Conservation (phyloP, 352 stramenopile species). For the Globisporangium cylindrosporum region DNA sequence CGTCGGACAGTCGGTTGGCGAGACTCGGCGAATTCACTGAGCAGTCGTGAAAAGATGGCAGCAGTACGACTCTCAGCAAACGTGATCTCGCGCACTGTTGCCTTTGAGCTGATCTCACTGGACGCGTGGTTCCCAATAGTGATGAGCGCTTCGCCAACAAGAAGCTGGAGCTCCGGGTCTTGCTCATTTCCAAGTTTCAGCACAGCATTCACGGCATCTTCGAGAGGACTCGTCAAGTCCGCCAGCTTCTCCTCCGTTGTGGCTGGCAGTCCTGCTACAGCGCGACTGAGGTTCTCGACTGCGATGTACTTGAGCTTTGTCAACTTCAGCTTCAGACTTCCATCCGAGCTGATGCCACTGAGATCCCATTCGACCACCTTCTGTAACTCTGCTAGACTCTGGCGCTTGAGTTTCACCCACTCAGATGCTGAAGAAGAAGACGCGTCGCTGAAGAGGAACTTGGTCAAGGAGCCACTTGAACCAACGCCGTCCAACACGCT, state of each 20-base stretch:
- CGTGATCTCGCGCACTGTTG: neutral
- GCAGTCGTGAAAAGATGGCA: constrained; percentile 37
- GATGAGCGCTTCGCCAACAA: constrained; percentile 48
- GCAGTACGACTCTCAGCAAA: constrained; percentile 31
- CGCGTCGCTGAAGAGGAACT: constrained; percentile 25
- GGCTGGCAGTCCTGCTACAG: constrained; percentile 27
- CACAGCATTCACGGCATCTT: constrained; percentile 26
- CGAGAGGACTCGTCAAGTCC: constrained; percentile 12
- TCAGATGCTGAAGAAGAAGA: constrained; percentile 9
- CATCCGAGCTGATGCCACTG: constrained; percentile 34
- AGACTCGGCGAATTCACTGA: constrained; percentile 36
- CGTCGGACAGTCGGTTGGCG: constrained; percentile 43
- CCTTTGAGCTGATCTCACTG: constrained; percentile 6
- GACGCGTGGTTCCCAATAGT: constrained; percentile 43
- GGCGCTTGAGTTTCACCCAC: constrained; percentile 35
- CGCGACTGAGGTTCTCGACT: constrained; percentile 38
- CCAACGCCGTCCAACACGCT: constrained; percentile 44
- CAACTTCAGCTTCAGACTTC: constrained; percentile 41
- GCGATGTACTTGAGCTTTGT: constrained; percentile 33
- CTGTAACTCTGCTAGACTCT: constrained; percentile 26
- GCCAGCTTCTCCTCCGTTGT: neutral
- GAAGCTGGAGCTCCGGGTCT: constrained; percentile 52
- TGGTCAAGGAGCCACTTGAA: constrained; percentile 27
- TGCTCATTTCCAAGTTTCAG: constrained; percentile 24
- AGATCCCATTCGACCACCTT: constrained; percentile 44